Evolutionary conservation across 331 rosid genomes (phyloP).

Genomic region (Phaseolus coccineus): DNA sequence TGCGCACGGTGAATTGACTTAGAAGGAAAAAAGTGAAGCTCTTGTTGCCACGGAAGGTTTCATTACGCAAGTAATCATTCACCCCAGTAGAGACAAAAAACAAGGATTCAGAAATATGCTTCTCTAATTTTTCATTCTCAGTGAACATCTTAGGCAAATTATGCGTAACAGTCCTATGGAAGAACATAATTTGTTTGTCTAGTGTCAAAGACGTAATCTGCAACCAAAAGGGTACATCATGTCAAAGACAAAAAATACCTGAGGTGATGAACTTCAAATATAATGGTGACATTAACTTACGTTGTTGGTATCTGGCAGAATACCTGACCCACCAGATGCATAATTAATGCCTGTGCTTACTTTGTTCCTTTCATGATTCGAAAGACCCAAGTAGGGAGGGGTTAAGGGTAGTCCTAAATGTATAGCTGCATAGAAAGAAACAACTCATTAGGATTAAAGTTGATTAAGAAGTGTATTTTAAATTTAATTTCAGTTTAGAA

Average conservation of each 20-base stretch:
- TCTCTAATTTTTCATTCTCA: slow-evolving; percentile 26
- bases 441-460: too few species aligned
- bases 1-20: slow-evolving; percentile 32
- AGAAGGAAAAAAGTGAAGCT: slow-evolving; percentile 29
- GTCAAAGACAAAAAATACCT: not conserved
- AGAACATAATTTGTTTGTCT: slow-evolving; percentile 30
- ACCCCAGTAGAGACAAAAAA: slow-evolving; percentile 39
- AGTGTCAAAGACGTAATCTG: slow-evolving; percentile 22
- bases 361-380: slow-evolving; percentile 42
- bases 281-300: slow-evolving; percentile 15
- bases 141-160: slow-evolving; percentile 27
- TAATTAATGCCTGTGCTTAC: slow-evolving; percentile 46
- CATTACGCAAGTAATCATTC: slow-evolving; percentile 35
- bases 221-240: not conserved
- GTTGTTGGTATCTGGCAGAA: slow-evolving; percentile 43
- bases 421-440: slow-evolving; percentile 37
- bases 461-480: too few species aligned
- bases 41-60: slow-evolving; percentile 18
- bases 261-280: not conserved
- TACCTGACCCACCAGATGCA: slow-evolving; percentile 51
- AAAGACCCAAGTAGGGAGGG: slow-evolving; percentile 51
- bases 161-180: slow-evolving; percentile 35
- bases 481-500: too few species aligned
- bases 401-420: slow-evolving; percentile 47
- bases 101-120: slow-evolving; percentile 50